Conservation (phyloP, 768 basidiomycete genomes). For the Cubamyces sp. region DNA sequence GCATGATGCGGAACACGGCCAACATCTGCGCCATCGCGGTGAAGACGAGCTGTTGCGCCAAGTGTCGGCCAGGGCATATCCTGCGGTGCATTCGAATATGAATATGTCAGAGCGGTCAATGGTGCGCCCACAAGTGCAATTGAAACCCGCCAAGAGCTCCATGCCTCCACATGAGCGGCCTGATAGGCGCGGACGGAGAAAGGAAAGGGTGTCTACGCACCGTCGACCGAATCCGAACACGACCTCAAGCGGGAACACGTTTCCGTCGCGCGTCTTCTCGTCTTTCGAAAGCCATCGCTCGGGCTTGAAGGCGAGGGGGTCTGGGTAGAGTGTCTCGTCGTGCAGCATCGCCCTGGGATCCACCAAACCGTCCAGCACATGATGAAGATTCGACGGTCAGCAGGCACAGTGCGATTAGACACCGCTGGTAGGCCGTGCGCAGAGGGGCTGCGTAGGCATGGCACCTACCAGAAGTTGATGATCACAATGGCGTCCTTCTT, state of each 20-base stretch:
- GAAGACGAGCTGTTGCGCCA: conserved; percentile 16
- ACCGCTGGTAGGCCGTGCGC: too few relatives aligned
- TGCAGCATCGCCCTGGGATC: conserved; percentile 43
- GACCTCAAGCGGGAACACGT: conserved; percentile 8
- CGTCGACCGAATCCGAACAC: conserved; percentile 12
- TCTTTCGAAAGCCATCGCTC: conserved; percentile 28
- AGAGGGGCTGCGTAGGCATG: background rate
- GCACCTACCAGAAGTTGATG: conserved; percentile 27
- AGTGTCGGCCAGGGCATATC: conserved; percentile 21
- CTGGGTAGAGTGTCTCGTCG: conserved; percentile 45
- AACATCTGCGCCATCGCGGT: conserved; percentile 15
- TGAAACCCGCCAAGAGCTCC: too few relatives aligned
- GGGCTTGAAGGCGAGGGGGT: conserved; percentile 34
- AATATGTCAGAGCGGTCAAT: too few relatives aligned
- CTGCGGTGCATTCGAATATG: background rate
- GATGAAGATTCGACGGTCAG: too few relatives aligned
- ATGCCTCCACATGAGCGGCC: too few relatives aligned
- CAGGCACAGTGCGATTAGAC: too few relatives aligned
- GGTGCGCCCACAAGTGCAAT: too few relatives aligned
- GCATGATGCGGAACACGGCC: conserved; percentile 21
- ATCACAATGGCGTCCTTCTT: conserved; percentile 22
- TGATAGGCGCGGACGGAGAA: too few relatives aligned
- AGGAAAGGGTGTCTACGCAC: conserved; percentile 3
- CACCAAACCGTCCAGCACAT: background rate
- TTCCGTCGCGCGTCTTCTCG: background rate